These are phyloP conservation scores for Serendipita sp. DNA, from an alignment of 768 basidiomycete species.

Conservation along the genomic window DNA sequence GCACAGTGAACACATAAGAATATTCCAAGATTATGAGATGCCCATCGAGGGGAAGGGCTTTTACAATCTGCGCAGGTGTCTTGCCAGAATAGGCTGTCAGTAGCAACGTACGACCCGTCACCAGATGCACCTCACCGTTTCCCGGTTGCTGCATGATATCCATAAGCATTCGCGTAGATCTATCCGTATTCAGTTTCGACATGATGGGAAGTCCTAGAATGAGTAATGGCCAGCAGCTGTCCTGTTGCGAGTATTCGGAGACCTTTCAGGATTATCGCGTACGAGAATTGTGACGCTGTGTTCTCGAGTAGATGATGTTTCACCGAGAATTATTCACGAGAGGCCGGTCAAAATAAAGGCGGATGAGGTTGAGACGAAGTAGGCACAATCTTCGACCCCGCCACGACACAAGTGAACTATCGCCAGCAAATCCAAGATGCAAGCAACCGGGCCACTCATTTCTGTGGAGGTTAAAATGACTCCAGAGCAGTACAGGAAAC, in stretches of 20 bases:
- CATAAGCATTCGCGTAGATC: conserved; percentile 31
- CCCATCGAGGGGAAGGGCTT: conserved; percentile 76
- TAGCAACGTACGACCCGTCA: background rate
- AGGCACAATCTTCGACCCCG: background rate
- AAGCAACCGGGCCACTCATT: background rate
- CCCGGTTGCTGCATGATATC: conserved; percentile 60
- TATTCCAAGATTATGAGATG: conserved; percentile 74
- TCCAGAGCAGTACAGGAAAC: conserved; percentile 70
- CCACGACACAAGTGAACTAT: background rate
- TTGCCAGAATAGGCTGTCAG: conserved; percentile 19
- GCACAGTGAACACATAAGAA: conserved; percentile 83
- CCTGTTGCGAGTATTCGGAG: too few relatives aligned
- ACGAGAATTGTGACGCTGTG: background rate
- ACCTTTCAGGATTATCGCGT: too few relatives aligned
- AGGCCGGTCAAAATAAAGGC: background rate
- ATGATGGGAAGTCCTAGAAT: background rate
- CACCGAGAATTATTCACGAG: background rate
- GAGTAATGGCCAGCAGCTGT: too few relatives aligned
- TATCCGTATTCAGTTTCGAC: background rate
- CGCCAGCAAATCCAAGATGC: background rate
- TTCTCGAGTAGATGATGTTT: background rate
- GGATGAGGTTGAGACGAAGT: background rate
- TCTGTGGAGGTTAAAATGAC: conserved; percentile 16
- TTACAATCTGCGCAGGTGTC: conserved; percentile 89
- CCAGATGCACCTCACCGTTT: conserved; percentile 42